Percentiles rank a stretch among this genome's conserved stretches.
phyloP scores from a whole-genome alignment of 2,329 filamentous ascomycete genomes.

The Fusarium secorum region DNA sequence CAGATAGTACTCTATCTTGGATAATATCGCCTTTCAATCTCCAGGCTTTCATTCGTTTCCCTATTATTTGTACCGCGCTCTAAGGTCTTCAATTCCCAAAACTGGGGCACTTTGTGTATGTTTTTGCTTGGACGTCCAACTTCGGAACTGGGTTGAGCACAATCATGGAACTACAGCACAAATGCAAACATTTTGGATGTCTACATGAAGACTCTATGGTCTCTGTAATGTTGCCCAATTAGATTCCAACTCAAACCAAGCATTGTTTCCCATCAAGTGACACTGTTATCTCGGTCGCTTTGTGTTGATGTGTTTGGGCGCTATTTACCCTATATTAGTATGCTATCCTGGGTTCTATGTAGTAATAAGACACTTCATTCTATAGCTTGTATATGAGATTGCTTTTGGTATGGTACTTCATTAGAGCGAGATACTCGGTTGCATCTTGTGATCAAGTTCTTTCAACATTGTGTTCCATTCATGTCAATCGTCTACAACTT shows the following conservation, averaged over 20 bases:
- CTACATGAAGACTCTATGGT: accelerated
- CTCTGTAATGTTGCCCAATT: accelerated
- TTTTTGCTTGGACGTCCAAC: accelerated
- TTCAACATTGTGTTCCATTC: neutral
- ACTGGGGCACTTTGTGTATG: accelerated
- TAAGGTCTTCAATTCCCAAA: accelerated
- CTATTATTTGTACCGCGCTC: accelerated
- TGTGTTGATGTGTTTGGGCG: accelerated
- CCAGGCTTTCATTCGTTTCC: neutral
- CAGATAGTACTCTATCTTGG: accelerated
- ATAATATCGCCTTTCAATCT: neutral
- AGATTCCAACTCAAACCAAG: accelerated
- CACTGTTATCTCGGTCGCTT: no score
- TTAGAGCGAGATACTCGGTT: accelerated
- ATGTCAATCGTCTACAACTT: neutral
- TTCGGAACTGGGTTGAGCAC: no score
- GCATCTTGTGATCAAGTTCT: neutral
- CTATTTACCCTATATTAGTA: neutral
- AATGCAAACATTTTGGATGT: accelerated
- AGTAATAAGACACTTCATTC: neutral
- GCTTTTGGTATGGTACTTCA: neutral
- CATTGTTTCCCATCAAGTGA: neutral
- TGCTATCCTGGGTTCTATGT: no score
- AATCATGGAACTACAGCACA: neutral
- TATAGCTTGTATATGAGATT: neutral